These are phyloP conservation scores for Trichoderma sp. DNA, from an alignment of 2,329 filamentous ascomycete genomes.

Conservation along the genomic window DNA sequence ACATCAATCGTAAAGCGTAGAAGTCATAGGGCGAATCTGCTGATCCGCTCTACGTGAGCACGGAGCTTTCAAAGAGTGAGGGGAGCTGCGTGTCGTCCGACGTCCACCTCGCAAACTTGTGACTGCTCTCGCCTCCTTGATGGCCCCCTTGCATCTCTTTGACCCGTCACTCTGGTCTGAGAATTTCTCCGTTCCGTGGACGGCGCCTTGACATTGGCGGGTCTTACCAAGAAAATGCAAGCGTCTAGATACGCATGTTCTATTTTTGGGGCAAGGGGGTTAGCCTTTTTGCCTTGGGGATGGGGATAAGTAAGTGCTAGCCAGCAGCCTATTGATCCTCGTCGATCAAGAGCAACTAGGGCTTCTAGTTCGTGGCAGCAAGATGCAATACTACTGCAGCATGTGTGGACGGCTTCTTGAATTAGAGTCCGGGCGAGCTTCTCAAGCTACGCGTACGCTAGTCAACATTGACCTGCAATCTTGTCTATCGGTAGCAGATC, in stretches of 20 bases:
- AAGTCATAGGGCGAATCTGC: background rate
- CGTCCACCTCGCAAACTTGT: background rate
- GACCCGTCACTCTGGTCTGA: slow-evolving; percentile 18
- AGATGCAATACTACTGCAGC: background rate
- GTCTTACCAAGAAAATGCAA: slow-evolving; percentile 2
- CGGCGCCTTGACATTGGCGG: slow-evolving; percentile 7
- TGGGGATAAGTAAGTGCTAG: slow-evolving; percentile 5
- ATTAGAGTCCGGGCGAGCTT: background rate
- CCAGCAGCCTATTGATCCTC: slow-evolving; percentile 23
- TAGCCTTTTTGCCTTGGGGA: background rate
- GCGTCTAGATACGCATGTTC: background rate
- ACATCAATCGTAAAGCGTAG: background rate
- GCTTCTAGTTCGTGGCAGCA: background rate
- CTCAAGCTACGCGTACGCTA: background rate
- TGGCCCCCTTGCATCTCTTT: slow-evolving; percentile 6
- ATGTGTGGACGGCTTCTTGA: background rate
- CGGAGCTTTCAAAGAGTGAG: background rate
- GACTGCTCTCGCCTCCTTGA: background rate
- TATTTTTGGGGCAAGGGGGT: slow-evolving; percentile 22
- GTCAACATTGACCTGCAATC: background rate
- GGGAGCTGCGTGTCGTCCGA: too few species aligned
- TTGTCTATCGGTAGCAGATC: background rate
- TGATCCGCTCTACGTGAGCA: background rate
- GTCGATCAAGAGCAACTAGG: background rate
- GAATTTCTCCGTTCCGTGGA: slow-evolving; percentile 23